These are phyloP conservation scores for Colletotrichum horii DNA, from an alignment of 2,329 filamentous ascomycete species.

Conservation along the genomic window DNA sequence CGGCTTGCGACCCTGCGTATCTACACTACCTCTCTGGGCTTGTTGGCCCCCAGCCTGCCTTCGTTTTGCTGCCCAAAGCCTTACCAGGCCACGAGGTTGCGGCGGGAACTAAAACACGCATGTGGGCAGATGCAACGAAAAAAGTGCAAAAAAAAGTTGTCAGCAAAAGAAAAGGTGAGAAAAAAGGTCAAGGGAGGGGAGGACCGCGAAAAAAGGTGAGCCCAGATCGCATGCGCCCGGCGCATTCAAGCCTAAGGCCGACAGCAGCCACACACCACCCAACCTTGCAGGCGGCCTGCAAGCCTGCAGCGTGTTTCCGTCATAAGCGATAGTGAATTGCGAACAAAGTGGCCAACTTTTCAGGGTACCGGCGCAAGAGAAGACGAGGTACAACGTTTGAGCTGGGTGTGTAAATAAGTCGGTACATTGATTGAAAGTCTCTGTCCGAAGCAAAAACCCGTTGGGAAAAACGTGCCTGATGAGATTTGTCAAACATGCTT, in stretches of 20 bases:
- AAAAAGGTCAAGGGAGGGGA: background rate
- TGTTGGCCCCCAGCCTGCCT: background rate
- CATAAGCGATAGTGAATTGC: background rate
- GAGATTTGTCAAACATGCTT: background rate
- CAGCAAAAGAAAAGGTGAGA: background rate
- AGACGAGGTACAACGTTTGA: background rate
- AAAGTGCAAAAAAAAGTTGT: background rate
- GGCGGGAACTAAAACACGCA: background rate
- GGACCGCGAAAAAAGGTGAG: background rate
- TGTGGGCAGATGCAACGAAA: background rate
- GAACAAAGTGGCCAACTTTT: background rate
- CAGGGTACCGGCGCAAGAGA: background rate
- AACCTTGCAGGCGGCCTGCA: background rate
- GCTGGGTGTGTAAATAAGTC: background rate
- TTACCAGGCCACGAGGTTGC: background rate
- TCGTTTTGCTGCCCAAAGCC: background rate
- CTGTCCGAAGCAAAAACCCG: background rate
- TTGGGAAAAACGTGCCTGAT: background rate
- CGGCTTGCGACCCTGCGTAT: background rate
- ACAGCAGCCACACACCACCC: background rate
- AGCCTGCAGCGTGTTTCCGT: background rate
- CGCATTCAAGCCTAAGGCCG: constrained; percentile 2
- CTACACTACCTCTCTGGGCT: background rate
- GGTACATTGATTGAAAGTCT: background rate
- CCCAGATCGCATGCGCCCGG: background rate